Evolutionary conservation across 2,329 filamentous ascomycete species (phyloP).

Genomic region (Lachnellula cervina): DNA sequence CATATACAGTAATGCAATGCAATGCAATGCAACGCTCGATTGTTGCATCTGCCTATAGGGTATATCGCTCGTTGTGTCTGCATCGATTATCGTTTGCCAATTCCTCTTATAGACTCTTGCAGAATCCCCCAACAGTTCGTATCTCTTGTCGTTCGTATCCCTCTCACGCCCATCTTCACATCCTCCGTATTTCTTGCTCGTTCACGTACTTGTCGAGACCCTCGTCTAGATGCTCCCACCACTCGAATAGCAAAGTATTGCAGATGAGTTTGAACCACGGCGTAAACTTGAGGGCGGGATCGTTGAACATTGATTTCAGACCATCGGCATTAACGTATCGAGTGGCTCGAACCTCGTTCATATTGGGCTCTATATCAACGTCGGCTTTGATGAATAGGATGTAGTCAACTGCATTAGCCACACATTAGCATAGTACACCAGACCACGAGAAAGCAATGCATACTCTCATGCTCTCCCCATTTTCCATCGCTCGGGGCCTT

Average conservation of each 20-base stretch:
- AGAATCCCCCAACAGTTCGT: neutral
- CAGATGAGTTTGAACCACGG: constrained; percentile 99
- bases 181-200: constrained; percentile 82
- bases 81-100: constrained; percentile 5
- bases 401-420: constrained; percentile 70
- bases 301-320: constrained; percentile 78
- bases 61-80: constrained; percentile 1
- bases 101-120: neutral
- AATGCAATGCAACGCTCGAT: constrained; percentile 8
- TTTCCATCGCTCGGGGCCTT: constrained; percentile 94
- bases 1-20: neutral
- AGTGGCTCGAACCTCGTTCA: constrained; percentile 83
- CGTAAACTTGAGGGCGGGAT: constrained; percentile 79
- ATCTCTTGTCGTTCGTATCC: neutral
- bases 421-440: constrained; percentile 7
- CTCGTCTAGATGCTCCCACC: constrained; percentile 83
- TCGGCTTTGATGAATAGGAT: constrained; percentile 97
- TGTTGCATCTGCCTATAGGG: constrained; percentile 7
- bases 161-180: constrained; percentile 42
- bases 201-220: constrained; percentile 81
- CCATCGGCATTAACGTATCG: constrained; percentile 79
- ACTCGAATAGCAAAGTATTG: constrained; percentile 94
- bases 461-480: constrained; percentile 98
- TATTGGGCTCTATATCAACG: constrained; percentile 75
- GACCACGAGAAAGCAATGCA: constrained; percentile 33